Evolutionary conservation across 179 eudicot species (phyloP), one percentile per base, ranked within the genome.

Genomic region (Silene coronaria): DNA sequence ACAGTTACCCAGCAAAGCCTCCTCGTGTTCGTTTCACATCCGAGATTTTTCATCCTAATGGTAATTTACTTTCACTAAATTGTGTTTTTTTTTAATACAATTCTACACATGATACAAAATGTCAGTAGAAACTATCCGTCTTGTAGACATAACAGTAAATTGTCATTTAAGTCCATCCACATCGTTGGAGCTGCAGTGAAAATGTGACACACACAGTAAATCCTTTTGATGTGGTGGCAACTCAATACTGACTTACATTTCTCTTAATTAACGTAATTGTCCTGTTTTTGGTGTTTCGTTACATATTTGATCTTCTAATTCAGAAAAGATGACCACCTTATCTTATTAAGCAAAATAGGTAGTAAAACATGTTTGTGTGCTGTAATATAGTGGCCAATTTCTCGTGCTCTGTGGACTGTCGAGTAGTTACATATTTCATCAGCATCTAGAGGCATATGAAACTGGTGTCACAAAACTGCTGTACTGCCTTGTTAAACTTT

Each of bases 11-110:
- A 60, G 84, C 73, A 46, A 82, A 78, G 66, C 84, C 84, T 11
- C 85, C 85, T 66, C 77, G 85, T 6, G 85, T 61, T 67, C 82
- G 85, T 3, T 82, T 82, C 71, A 82, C 85, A 21, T 82, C 85
- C 1, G 85, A 82, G 10, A 76, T 82, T 12, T 82, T 82, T 69
- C 85, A 79, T 53, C 85, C 85, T 6, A 82, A 82, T 75, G 85
- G 85, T 82, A 82, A 28, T 36, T 3, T 60, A 0, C 16, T 53
- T 38, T 23, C 14, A 45, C 58, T 38, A 3, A 5, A 26, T 51
- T 23, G 42, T 21, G 2, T 14, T 32, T 21, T 12, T 11, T 12
- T 11, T 34, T 73, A 2, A 21, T 59, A n/a, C 45, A 24, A 42
- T 61, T 5, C 75, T 48, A 62, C 8, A 26, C 26, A 24, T 0